A percentile compares a stretch with the other conserved stretches of the same genome.
Evolutionary conservation across 306 rosid genomes (phyloP).

Genomic region (Hippophae tibetana): DNA sequence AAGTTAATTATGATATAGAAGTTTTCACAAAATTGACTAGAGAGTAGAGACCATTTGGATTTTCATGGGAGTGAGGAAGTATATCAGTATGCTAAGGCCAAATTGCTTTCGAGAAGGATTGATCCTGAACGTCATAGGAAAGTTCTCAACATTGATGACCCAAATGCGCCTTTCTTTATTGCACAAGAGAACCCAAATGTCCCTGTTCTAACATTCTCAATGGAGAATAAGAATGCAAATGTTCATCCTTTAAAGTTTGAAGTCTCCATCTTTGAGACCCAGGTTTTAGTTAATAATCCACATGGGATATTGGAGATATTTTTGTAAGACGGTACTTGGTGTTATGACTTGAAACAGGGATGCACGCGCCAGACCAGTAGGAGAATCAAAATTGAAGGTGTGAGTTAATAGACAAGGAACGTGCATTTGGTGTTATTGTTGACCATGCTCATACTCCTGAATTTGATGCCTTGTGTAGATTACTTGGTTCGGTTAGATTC

Average conservation of each 20-base stretch:
- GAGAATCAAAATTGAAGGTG: conserved; percentile 33
- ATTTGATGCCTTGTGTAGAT: conserved; percentile 65
- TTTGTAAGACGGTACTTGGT: background rate
- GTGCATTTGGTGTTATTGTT: conserved; percentile 87
- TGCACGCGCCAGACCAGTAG: conserved; percentile 53
- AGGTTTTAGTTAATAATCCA: conserved; percentile 88
- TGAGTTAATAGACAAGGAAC: conserved; percentile 92
- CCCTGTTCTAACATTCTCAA: conserved; percentile 70
- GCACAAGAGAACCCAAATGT: conserved; percentile 65
- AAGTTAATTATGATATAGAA: conserved; percentile 84
- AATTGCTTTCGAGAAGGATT: conserved; percentile 68
- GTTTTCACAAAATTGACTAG: conserved; percentile 66
- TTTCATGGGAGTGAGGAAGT: conserved; percentile 46
- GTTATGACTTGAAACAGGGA: conserved; percentile 29
- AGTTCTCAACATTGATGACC: conserved; percentile 82
- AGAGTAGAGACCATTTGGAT: conserved; percentile 29
- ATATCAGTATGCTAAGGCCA: conserved; percentile 49
- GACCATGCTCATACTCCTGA: conserved; percentile 83
- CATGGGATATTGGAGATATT: conserved; percentile 89
- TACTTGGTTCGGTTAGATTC: conserved; percentile 68
- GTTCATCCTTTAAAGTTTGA: conserved; percentile 81
- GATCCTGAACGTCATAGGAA: conserved; percentile 83
- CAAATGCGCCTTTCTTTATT: conserved; percentile 53
- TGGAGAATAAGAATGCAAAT: conserved; percentile 81
- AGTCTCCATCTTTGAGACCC: conserved; percentile 89